Evolutionary conservation across 371 early-diverging fungal species (phyloP), one percentile per base, ranked within the genome.

Genomic region (Entomophthora muscae): DNA sequence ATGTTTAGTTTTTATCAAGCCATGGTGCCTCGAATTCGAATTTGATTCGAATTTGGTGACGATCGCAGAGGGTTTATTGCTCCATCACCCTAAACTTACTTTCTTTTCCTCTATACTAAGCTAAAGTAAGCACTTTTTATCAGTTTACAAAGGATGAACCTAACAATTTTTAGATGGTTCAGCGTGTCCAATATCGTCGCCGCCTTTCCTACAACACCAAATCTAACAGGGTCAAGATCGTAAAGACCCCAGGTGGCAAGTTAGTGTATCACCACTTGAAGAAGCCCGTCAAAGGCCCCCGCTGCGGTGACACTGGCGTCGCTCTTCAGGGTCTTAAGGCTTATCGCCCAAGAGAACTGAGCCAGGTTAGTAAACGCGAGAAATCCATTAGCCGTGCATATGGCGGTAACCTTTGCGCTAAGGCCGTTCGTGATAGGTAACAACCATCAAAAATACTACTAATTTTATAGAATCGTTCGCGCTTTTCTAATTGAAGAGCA

Each of bases 401-500:
- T 76, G 98, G 98, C 78, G 96, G 96, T 65, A 87, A 86, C 69
- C 91, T 93, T 67, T 96, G 95, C 79, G 83, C 82, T 68, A 72
- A 74, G 76, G 95, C 96, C 79, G 96, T 96, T 65, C 88, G 95
- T 74, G 81, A 81, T 74, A 88, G 92, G 72, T 76, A 67, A 23
- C 65, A 13, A 51, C 22, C 30, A 32, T 12, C 55, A 17, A 26
- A n/a, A 29, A 22, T 51, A 22, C 26, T 51, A n/a, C 32, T 42
- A 13, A 30, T 53, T 62, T n/a, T 32, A 23, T 26, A 74, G 85
- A 69, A 93, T 97, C 78, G 89, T 97, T 70, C 93, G 98, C 70
- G 93, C 96, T 71, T 97, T 97, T 89, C 83, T 97, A 73, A 90
- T 97, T 67, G 98, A 97, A 82, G 98, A 97, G 82, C 96, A 95